Percentiles rank a stretch among this genome's conserved stretches.
phyloP scores from a whole-genome alignment of 2,329 filamentous ascomycete genomes.

The Cryphonectria japonica region DNA sequence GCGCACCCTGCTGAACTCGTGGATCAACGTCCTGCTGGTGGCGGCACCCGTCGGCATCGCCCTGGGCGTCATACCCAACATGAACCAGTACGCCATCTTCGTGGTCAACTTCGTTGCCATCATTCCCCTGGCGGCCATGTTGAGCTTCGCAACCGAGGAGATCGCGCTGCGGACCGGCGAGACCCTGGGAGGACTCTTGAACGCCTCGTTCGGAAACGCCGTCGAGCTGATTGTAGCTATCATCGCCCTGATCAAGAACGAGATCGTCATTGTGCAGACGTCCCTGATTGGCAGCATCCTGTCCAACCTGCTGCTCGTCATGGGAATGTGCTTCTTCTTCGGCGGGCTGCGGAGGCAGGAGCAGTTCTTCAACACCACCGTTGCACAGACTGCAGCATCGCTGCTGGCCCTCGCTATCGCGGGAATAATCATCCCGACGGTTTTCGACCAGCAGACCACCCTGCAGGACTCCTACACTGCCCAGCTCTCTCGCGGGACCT shows the following conservation, averaged over 20 bases:
- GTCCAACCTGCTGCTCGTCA: slow-evolving; percentile 84
- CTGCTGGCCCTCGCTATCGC: slow-evolving; percentile 79
- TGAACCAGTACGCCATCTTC: slow-evolving; percentile 70
- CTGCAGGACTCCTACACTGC: slow-evolving; percentile 56
- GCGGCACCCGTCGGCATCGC: slow-evolving; percentile 81
- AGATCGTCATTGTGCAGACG: slow-evolving; percentile 87
- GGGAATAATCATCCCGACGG: slow-evolving; percentile 85
- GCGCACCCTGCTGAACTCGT: slow-evolving; percentile 78
- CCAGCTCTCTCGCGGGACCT: slow-evolving; percentile 70
- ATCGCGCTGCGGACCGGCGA: slow-evolving; percentile 82
- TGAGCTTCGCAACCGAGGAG: slow-evolving; percentile 89
- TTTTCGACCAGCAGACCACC: slow-evolving; percentile 65
- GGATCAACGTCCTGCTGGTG: slow-evolving; percentile 82
- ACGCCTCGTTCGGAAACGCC: slow-evolving; percentile 88
- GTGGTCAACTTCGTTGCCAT: slow-evolving; percentile 94
- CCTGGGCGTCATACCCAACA: slow-evolving; percentile 62
- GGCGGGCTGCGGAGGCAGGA: slow-evolving; percentile 78
- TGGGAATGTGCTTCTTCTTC: slow-evolving; percentile 93
- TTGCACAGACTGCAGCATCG: slow-evolving; percentile 86
- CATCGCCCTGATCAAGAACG: slow-evolving; percentile 73
- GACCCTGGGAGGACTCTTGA: slow-evolving; percentile 84
- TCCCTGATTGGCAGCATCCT: slow-evolving; percentile 91
- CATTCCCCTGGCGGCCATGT: slow-evolving; percentile 81
- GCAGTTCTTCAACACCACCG: slow-evolving; percentile 90
- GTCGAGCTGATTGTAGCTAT: slow-evolving; percentile 89